These are phyloP conservation scores for Inga leiocalycina DNA, from an alignment of 306 rosid genomes.

Conservation along the genomic window DNA sequence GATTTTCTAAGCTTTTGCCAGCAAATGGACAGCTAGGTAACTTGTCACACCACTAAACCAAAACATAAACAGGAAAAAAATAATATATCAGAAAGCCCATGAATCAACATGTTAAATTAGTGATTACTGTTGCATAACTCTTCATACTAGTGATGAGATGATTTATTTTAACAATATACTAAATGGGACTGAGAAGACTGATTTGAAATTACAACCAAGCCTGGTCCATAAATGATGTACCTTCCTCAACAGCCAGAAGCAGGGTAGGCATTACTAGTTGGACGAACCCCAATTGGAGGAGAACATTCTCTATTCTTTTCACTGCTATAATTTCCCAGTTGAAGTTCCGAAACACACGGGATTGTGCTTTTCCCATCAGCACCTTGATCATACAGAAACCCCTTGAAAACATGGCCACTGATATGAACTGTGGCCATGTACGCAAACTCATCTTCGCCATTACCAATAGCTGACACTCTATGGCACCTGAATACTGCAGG, in stretches of 20 bases:
- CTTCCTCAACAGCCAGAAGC: constrained; percentile 55
- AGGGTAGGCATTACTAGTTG: constrained; percentile 45
- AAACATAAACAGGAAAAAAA: background rate
- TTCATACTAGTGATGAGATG: background rate
- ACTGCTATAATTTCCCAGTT: constrained; percentile 55
- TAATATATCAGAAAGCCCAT: background rate
- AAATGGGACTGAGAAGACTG: background rate
- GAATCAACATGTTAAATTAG: background rate
- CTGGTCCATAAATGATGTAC: constrained; percentile 28
- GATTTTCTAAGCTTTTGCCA: background rate
- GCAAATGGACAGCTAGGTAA: background rate
- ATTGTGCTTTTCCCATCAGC: constrained; percentile 46
- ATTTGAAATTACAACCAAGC: constrained; percentile 13
- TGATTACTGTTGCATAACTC: background rate
- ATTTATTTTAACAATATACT: background rate
- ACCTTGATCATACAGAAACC: constrained; percentile 88
- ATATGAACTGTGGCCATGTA: constrained; percentile 77
- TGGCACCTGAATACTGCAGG: constrained; percentile 80
- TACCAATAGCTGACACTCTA: constrained; percentile 73
- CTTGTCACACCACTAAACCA: constrained; percentile 1
- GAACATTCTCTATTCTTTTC: constrained; percentile 58
- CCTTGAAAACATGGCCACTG: constrained; percentile 79
- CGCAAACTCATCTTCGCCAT: constrained; percentile 69
- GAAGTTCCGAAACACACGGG: constrained; percentile 55
- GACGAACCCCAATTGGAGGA: constrained; percentile 51